Evolutionary conservation across 2,329 filamentous ascomycete species (phyloP), one percentile per base, ranked within the genome.

Genomic region (Trichoderma semiorbis): DNA sequence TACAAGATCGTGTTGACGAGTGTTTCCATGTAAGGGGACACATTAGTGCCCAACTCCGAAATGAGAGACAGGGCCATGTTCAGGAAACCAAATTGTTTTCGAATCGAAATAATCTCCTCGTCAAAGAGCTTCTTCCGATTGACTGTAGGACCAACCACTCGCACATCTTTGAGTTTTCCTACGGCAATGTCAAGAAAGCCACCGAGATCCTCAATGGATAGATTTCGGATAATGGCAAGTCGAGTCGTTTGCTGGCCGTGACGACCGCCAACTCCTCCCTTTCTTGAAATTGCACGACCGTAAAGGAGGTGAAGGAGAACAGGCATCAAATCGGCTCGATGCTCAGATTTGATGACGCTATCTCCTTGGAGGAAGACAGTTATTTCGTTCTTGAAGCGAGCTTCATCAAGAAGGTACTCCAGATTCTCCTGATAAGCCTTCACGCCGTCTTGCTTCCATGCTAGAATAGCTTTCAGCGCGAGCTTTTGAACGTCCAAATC

Each of bases 321-420:
- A 1, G 96, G 95, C 86, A 98, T 93, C 43, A 98, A 82, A 60
- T 90, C 88, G 4, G 84, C 78, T 10, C 92, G 89, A 78, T 99
- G 94, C 65, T 92, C 89, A 7, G 90, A 84, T 75, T 91, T 90
- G 74, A 98, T 92, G 69, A 91, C 82, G 71, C 90, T 90, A 21
- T 93, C 91, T 18, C 92, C 88, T 77, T 94, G 92, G 68, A 99
- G 87, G 74, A 99, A 92, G 5, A 96, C 90, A 0, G 94, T 92
- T n/a, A 99, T 87, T 79, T 98, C 95, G 77, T 98, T 96, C 78
- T 94, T 93, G 82, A 98, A 97, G 63, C 93, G 89, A 28, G 93
- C 91, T 74, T 98, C 96, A 75, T 99, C 96, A 10, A 98, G 87
- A 2, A 99, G 85, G 76, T 94, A 95, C 73, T 94, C 87, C 28